phyloP scores from a whole-genome alignment of 2,329 filamentous ascomycete genomes.

The Exophiala dermatitidis region DNA sequence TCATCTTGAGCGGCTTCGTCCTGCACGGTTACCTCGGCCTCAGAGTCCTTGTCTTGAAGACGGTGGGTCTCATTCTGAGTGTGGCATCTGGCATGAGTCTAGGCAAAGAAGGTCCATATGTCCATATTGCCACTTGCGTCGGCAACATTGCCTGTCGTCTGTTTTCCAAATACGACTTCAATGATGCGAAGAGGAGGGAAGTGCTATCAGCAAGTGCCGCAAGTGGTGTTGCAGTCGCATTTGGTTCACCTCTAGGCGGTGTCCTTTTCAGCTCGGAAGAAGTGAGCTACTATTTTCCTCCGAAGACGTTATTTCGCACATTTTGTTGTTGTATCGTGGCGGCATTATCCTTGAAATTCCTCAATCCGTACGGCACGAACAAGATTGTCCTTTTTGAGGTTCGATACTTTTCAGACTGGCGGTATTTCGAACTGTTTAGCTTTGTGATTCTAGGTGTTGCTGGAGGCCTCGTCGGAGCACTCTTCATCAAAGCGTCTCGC shows the following conservation, averaged over 20 bases:
- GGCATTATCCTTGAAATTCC: slow-evolving; percentile 82
- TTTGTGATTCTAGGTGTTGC: slow-evolving; percentile 83
- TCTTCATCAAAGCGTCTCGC: slow-evolving; percentile 94
- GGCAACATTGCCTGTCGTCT: slow-evolving; percentile 91
- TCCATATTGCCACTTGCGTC: slow-evolving; percentile 93
- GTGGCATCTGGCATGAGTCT: slow-evolving; percentile 88
- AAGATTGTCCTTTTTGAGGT: slow-evolving; percentile 98
- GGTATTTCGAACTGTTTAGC: slow-evolving; percentile 77
- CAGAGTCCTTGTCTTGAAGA: slow-evolving; percentile 80
- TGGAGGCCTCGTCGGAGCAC: slow-evolving; percentile 74
- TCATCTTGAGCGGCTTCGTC: slow-evolving; percentile 96
- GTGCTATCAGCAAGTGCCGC: slow-evolving; percentile 88
- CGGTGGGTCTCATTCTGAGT: slow-evolving; percentile 71
- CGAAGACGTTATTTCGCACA: slow-evolving; percentile 92
- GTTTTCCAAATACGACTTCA: slow-evolving; percentile 89
- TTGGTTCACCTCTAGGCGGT: slow-evolving; percentile 82
- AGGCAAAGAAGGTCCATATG: slow-evolving; percentile 91
- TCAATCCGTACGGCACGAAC: slow-evolving; percentile 90
- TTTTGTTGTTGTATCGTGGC: slow-evolving; percentile 96
- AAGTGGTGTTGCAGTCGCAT: slow-evolving; percentile 86
- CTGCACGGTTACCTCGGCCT: slow-evolving; percentile 90
- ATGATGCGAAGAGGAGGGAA: slow-evolving; percentile 89
- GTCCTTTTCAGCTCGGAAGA: slow-evolving; percentile 92
- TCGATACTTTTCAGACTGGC: slow-evolving; percentile 83
- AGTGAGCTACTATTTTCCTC: slow-evolving; percentile 94